phyloP scores from a whole-genome alignment of 2,329 filamentous ascomycete species.

The Venturia asperata region DNA sequence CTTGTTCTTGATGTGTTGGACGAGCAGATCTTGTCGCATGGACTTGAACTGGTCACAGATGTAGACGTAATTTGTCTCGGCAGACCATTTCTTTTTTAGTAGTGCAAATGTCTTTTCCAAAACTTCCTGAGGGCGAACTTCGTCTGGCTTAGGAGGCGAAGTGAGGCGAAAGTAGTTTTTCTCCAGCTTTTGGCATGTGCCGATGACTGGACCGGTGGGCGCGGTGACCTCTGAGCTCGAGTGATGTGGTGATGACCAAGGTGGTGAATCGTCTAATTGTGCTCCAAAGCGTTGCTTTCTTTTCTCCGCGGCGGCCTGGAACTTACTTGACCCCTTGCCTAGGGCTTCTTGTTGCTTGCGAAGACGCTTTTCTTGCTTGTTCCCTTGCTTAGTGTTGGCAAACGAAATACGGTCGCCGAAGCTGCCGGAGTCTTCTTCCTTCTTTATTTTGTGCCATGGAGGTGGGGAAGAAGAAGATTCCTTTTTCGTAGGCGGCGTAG shows the following conservation, averaged over 20 bases:
- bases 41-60: slow-evolving; percentile 99
- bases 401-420: slow-evolving; percentile 64
- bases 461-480: slow-evolving; percentile 25
- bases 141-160: slow-evolving; percentile 76
- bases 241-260: slow-evolving; percentile 3
- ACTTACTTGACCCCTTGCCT: slow-evolving; percentile 69
- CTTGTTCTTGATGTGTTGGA: slow-evolving; percentile 92
- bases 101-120: slow-evolving; percentile 79
- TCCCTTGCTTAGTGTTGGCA: slow-evolving; percentile 39
- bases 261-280: slow-evolving; percentile 36
- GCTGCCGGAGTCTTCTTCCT: slow-evolving; percentile 28
- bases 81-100: slow-evolving; percentile 89
- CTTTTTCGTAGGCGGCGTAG: neutral
- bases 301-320: slow-evolving; percentile 76
- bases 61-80: slow-evolving; percentile 90
- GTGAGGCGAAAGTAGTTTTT: slow-evolving; percentile 95
- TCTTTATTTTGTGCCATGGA: slow-evolving; percentile 70
- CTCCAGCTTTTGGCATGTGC: slow-evolving; percentile 75
- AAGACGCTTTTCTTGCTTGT: slow-evolving; percentile 41
- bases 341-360: slow-evolving; percentile 39
- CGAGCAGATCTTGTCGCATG: slow-evolving; percentile 92
- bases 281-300: slow-evolving; percentile 78
- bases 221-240: neutral
- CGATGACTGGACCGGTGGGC: slow-evolving; percentile 65
- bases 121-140: slow-evolving; percentile 75